These are phyloP conservation scores for Daldinia childiae DNA, from an alignment of 495 filamentous ascomycete species.

Conservation along the genomic window DNA sequence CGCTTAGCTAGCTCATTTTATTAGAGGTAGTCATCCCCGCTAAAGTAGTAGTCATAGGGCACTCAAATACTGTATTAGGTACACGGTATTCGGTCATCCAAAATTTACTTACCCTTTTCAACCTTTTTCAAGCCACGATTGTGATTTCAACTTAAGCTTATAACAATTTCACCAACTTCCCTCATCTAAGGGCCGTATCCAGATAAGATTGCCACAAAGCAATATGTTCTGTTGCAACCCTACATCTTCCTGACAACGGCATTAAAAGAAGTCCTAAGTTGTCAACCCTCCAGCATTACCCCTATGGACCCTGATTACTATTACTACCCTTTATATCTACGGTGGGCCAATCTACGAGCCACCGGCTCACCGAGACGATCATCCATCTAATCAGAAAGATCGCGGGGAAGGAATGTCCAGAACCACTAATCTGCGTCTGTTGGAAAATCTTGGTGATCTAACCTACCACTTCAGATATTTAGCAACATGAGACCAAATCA, in stretches of 20 bases:
- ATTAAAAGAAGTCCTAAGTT: constrained; percentile 17
- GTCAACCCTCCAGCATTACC: constrained; percentile 25
- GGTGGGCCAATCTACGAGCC: constrained; percentile 26
- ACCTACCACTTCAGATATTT: constrained; percentile 29
- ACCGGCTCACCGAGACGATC: constrained; percentile 29
- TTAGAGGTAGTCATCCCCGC: neutral
- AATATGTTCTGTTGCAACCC: constrained; percentile 30
- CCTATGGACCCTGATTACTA: constrained; percentile 24
- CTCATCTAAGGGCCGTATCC: constrained; percentile 13
- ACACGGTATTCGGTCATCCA: neutral
- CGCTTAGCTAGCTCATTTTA: neutral
- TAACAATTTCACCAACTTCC: constrained; percentile 13
- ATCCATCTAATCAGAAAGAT: constrained; percentile 31
- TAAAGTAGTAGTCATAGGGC: neutral
- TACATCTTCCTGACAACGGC: constrained; percentile 27
- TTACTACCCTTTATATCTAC: constrained; percentile 4
- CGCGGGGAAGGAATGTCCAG: constrained; percentile 26
- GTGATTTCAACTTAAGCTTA: constrained; percentile 21
- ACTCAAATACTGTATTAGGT: neutral
- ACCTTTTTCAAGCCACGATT: neutral
- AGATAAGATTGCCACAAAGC: constrained; percentile 23
- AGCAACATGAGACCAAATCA: constrained; percentile 27
- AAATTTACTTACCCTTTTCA: constrained; percentile 6
- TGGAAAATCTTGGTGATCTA: constrained; percentile 14
- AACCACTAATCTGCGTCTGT: constrained; percentile 27